Evolutionary conservation across 176 grass and related monocot species (phyloP).

Genomic region (Aegilops speltoides): DNA sequence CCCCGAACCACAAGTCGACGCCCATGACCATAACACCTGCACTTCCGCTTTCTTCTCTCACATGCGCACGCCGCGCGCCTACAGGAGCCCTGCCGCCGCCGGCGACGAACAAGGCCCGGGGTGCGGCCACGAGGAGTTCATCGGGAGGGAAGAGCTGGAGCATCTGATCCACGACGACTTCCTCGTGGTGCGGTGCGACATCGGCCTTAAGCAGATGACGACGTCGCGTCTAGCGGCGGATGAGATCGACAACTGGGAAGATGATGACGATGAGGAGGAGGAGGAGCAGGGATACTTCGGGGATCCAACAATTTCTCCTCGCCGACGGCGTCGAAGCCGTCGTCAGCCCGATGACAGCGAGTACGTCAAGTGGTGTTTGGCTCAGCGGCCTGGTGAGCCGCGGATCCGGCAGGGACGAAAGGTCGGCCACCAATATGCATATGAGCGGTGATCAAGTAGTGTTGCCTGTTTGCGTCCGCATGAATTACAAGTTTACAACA

Average conservation of each 20-base stretch:
- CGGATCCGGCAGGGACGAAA: too few relatives aligned
- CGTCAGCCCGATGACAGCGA: not conserved
- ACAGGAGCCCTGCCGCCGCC: too few relatives aligned
- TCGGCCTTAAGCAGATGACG: not conserved
- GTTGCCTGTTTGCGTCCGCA: too few relatives aligned
- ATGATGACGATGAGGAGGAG: not conserved
- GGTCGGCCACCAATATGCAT: too few relatives aligned
- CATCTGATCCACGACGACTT: not conserved
- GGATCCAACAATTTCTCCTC: not conserved
- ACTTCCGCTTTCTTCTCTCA: too few relatives aligned
- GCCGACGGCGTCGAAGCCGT: not conserved
- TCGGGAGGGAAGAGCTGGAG: not conserved
- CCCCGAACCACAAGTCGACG: not conserved
- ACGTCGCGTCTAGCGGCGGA: not conserved
- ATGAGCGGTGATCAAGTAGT: too few relatives aligned
- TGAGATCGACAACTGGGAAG: not conserved
- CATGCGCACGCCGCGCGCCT: too few relatives aligned
- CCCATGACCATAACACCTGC: too few relatives aligned
- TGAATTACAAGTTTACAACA: too few relatives aligned
- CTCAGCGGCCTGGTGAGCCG: not conserved
- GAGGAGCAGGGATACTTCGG: not conserved
- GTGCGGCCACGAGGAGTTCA: not conserved
- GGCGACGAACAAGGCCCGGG: not conserved
- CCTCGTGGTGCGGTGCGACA: not conserved
- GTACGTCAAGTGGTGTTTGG: not conserved